Base-by-base conservation (phyloP, 2,329 filamentous ascomycete species). In the Aquanectria penicillioides region DNA sequence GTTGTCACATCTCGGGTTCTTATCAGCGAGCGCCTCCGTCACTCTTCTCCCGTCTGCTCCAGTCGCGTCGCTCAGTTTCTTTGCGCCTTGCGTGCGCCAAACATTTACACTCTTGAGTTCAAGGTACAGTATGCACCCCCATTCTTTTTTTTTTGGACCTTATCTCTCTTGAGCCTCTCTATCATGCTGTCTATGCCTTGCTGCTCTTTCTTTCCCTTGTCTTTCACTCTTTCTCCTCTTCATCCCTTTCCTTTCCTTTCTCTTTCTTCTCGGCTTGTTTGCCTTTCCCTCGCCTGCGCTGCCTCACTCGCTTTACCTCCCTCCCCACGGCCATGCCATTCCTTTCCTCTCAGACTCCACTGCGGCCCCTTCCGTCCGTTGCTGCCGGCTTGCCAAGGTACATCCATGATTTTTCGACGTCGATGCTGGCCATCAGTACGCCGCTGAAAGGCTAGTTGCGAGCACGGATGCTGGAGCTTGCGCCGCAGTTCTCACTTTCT, bases 321-420 rank as follows among this genome's bases (percentile, higher is more conserved):
- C 28, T 47, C 43, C 31, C 41, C 23, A 13, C 28, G 41, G 26
- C 41, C 57, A 49, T 34, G n/a, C n/a, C n/a, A 41, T 40, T 56
- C 40, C 41, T 38, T 43, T 52, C 13, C 17, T 53, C 18, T 15
- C 47, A 41, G 34, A 52, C 58, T 58, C 58, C 58, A 61, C 58
- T 48, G 37, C 58, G 58, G 58, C 34, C 58, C 52, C 25, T 57
- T 48, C 58, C 53, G 58, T 49, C 53, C 53, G 57, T 37, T 31
- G 33, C 38, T 51, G 28, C 41, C 26, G 48, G 28, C 34, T 22
- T 36, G 55, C 48, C 51, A 56, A 50, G 51, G 44, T 34, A 33
- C 46, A 36, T 33, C 44, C 28, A 40, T 50, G 38, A 15, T 29
- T 29, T 40, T 29, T 47, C 9, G 22, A 38, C n/a, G 6, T 47